These are phyloP conservation scores for Alternaria ethzedia DNA, from an alignment of 2,329 filamentous ascomycete genomes.

Conservation along the genomic window DNA sequence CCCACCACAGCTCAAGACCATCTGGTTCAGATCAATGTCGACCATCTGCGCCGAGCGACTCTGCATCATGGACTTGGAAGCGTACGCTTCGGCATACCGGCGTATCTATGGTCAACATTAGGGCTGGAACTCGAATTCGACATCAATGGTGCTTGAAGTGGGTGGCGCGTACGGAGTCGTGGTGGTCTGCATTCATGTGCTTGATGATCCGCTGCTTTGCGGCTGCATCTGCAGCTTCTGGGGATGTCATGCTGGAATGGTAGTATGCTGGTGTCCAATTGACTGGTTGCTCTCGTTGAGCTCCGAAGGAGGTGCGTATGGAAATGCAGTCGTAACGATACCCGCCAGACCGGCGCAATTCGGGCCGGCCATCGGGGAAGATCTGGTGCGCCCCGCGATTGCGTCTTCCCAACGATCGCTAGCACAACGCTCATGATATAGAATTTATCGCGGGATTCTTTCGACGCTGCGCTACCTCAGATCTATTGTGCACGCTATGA, in stretches of 20 bases:
- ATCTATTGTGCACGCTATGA: not conserved
- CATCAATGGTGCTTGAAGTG: not conserved
- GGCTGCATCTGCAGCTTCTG: constrained; percentile 53
- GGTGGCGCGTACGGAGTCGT: constrained; percentile 60
- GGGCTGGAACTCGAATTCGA: not conserved
- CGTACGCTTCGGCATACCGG: constrained; percentile 79
- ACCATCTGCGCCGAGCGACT: constrained; percentile 66
- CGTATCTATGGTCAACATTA: constrained; percentile 55
- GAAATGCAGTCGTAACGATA: constrained; percentile 4
- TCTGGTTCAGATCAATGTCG: constrained; percentile 68
- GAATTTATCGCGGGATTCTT: not conserved
- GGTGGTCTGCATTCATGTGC: constrained; percentile 89
- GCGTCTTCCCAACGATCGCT: constrained; percentile 17
- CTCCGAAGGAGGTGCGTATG: not conserved
- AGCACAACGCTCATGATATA: constrained; percentile 12
- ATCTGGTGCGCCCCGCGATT: constrained; percentile 5
- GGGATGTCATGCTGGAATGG: constrained; percentile 30
- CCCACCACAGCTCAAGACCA: constrained; percentile 66
- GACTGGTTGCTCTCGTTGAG: not conserved
- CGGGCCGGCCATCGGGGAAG: constrained; percentile 17
- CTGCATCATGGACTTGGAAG: constrained; percentile 61
- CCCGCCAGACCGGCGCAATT: not conserved
- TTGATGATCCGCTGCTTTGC: constrained; percentile 69
- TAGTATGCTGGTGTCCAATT: not conserved
- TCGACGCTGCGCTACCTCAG: not conserved